Base-by-base conservation (phyloP, 2,329 filamentous ascomycete species). In the Fusarium acutatum region DNA sequence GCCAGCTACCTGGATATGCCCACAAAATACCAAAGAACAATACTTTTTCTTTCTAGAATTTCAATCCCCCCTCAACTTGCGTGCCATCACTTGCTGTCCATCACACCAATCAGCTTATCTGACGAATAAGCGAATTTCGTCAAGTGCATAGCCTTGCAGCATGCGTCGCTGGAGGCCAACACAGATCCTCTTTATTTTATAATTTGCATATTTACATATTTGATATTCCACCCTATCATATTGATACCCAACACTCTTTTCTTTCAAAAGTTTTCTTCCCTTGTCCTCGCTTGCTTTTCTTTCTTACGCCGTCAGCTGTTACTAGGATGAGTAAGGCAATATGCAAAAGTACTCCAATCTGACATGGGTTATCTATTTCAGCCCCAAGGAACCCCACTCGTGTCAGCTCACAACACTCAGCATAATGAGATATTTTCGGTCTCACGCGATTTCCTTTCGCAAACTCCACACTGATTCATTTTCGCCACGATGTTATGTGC, bases 381-480 rank as follows among this genome's bases (percentile, higher is more conserved):
- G 28, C 28, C 22, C 28, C 47, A 14, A 50, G 6, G 4, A 13
- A 32, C 47, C 47, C 28, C 28, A 14, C 47, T 34, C 30, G 17
- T 24, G 28, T 24, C 22, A 34, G 30, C 47, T 50, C 11, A 50
- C 7, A 18, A 32, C 3, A 13, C 22, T 7, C 17, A 34, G 11
- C 47, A 7, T 10, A 10, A 24, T 32, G 47, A 32, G 47, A 18
- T 50, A 50, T 50, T 50, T 50, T 24, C 7, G 14, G 5, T 13
- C 7, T 37, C 11, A 28, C 20, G 8, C 30, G 8, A 50, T 4
- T 5, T 8, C 30, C 12, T n/a, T 28, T 4, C 5, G 1, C 11
- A n/a, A 14, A 38, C 24, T 6, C 14, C 5, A 17, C 14, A 2
- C 0, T 17, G 14, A 7, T 38, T 6, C 6, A 3, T 17, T n/a